These are phyloP conservation scores for Phyllosticta paracitricarpa DNA, from an alignment of 2,329 filamentous ascomycete species.

Conservation along the genomic window DNA sequence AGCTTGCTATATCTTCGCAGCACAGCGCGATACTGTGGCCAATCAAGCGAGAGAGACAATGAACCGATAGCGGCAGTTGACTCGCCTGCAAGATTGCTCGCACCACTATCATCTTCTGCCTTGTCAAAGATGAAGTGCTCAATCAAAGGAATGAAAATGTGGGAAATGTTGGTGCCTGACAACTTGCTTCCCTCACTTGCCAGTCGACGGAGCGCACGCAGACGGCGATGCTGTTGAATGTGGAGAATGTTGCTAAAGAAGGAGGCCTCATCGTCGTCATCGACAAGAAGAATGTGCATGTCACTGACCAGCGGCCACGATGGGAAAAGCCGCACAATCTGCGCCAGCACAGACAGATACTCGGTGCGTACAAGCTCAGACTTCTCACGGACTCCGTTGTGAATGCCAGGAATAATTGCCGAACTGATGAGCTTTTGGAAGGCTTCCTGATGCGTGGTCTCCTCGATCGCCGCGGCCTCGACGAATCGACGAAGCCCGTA, in stretches of 20 bases:
- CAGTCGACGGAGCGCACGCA: slow-evolving; percentile 72
- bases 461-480: slow-evolving; percentile 44
- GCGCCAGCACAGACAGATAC: slow-evolving; percentile 68
- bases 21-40: slow-evolving; percentile 80
- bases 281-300: slow-evolving; percentile 59
- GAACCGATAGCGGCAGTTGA: slow-evolving; percentile 70
- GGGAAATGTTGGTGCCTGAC: slow-evolving; percentile 66
- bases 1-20: slow-evolving; percentile 76
- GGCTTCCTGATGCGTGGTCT: slow-evolving; percentile 35
- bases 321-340: slow-evolving; percentile 62
- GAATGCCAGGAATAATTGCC: slow-evolving; percentile 65
- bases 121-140: slow-evolving; percentile 91
- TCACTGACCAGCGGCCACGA: slow-evolving; percentile 63
- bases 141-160: slow-evolving; percentile 81
- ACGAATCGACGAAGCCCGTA: slow-evolving; percentile 72
- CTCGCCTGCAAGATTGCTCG: slow-evolving; percentile 78
- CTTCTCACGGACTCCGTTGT: slow-evolving; percentile 61
- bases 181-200: slow-evolving; percentile 60
- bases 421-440: slow-evolving; percentile 51
- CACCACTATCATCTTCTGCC: slow-evolving; percentile 61
- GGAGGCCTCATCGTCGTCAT: slow-evolving; percentile 65
- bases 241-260: slow-evolving; percentile 93
- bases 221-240: slow-evolving; percentile 75
- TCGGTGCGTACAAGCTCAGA: slow-evolving; percentile 82
- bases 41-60: slow-evolving; percentile 68